phyloP scores from a whole-genome alignment of 345 rosid genomes.

The Microthlaspi erraticum region DNA sequence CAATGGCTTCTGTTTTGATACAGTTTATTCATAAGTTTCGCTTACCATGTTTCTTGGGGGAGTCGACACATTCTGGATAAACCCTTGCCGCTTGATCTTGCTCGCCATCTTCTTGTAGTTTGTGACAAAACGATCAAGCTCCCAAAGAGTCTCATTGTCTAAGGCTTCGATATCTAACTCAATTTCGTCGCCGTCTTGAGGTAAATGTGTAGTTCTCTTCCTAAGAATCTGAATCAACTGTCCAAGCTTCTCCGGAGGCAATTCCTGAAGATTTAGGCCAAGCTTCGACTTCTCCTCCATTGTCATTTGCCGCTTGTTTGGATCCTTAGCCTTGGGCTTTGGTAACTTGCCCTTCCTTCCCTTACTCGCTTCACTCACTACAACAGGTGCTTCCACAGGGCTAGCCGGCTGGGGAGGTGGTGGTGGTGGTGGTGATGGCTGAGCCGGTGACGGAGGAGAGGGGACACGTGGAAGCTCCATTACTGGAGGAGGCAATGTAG shows the following conservation, averaged over 20 bases:
- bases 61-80: slow-evolving; percentile 40
- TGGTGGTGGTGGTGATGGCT: slow-evolving; percentile 18
- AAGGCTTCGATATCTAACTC: slow-evolving; percentile 81
- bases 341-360: slow-evolving; percentile 54
- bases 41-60: slow-evolving; percentile 39
- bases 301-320: slow-evolving; percentile 75
- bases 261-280: slow-evolving; percentile 69
- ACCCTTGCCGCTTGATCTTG: slow-evolving; percentile 76
- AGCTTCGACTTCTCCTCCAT: slow-evolving; percentile 74
- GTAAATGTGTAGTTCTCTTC: slow-evolving; percentile 68
- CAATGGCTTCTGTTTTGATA: not conserved
- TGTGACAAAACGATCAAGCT: slow-evolving; percentile 82
- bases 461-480: slow-evolving; percentile 20
- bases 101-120: slow-evolving; percentile 80
- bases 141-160: slow-evolving; percentile 81
- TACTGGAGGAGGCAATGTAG: slow-evolving; percentile 42
- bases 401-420: slow-evolving; percentile 25
- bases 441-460: slow-evolving; percentile 27
- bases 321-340: slow-evolving; percentile 85
- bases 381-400: slow-evolving; percentile 21
- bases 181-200: slow-evolving; percentile 85
- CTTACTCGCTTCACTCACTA: slow-evolving; percentile 50
- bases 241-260: slow-evolving; percentile 87
- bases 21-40: not conserved
- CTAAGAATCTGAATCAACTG: slow-evolving; percentile 76